phyloP scores from a whole-genome alignment of 768 basidiomycete genomes.

The Mycena alexandri region DNA sequence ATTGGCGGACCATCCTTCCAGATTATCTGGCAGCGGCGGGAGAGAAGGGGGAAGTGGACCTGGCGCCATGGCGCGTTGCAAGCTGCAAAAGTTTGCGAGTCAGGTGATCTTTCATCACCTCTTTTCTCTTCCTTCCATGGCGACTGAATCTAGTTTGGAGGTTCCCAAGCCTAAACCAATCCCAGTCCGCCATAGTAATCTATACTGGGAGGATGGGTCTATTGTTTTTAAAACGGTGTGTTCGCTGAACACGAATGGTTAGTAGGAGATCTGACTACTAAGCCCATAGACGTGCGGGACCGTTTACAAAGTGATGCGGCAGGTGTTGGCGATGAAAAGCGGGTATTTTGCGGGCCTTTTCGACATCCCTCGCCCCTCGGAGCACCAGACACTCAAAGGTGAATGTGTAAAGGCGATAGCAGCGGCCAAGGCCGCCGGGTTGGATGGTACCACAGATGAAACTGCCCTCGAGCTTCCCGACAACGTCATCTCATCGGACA shows the following conservation, averaged over 20 bases:
- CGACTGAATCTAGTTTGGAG: neutral
- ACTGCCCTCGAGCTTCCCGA: neutral
- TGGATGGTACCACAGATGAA: neutral
- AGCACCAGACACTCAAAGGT: neutral
- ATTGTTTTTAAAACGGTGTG: neutral
- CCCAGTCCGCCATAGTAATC: neutral
- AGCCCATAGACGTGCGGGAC: neutral
- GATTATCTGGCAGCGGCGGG: neutral
- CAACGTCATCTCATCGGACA: neutral
- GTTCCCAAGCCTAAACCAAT: neutral
- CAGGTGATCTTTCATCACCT: neutral
- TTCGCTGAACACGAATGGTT: too few species aligned
- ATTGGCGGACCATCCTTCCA: neutral
- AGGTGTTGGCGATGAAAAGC: constrained; percentile 1
- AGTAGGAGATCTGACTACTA: too few species aligned
- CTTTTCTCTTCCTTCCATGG: neutral
- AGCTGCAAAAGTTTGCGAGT: neutral
- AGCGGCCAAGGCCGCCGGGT: neutral
- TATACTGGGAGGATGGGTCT: neutral
- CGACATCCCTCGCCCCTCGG: neutral
- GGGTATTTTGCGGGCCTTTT: neutral
- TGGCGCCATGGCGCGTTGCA: neutral
- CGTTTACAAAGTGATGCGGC: neutral
- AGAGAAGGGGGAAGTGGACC: neutral
- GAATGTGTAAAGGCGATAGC: neutral